These are phyloP conservation scores for Purpureocillium lavendulum DNA, from an alignment of 2,329 filamentous ascomycete species.

Conservation along the genomic window DNA sequence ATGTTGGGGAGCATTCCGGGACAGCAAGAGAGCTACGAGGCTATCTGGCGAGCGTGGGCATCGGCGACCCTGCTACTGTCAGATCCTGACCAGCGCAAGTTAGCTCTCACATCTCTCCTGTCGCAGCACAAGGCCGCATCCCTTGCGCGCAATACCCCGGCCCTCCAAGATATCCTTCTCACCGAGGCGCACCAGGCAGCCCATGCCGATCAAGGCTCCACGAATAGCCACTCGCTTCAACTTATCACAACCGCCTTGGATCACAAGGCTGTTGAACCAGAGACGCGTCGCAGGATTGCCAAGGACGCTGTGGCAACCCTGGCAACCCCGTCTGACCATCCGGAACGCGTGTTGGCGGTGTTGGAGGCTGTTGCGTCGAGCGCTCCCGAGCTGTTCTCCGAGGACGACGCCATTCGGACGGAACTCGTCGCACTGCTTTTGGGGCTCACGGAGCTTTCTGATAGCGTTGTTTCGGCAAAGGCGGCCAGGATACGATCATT, in stretches of 20 bases:
- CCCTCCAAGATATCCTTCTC: conserved; percentile 40
- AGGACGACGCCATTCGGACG: conserved; percentile 37
- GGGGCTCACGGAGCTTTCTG: conserved; percentile 41
- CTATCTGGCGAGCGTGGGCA: conserved; percentile 37
- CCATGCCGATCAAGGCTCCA: conserved; percentile 17
- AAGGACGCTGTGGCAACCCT: conserved; percentile 26
- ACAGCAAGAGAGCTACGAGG: conserved; percentile 26
- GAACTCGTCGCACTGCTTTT: conserved; percentile 44
- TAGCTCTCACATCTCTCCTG: conserved; percentile 36
- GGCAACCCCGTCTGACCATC: conserved; percentile 17
- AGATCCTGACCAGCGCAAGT: conserved; percentile 12
- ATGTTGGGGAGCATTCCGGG: conserved; percentile 37
- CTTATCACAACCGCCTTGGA: conserved; percentile 40
- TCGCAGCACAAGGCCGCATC: conserved; percentile 30
- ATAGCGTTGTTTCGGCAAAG: conserved; percentile 28
- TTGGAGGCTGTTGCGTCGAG: conserved; percentile 40
- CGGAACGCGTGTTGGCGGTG: conserved; percentile 28
- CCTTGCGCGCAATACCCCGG: conserved; percentile 27
- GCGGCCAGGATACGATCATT: conserved; percentile 33
- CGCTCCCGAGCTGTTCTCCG: conserved; percentile 33
- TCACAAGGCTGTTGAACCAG: conserved; percentile 29
- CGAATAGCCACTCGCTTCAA: conserved; percentile 23
- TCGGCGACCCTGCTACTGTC: conserved; percentile 28
- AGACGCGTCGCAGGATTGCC: conserved; percentile 23
- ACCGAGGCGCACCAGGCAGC: conserved; percentile 30